These are phyloP conservation scores for Raphanus hybrid DNA, from an alignment of 441 rosid genomes.

Conservation along the genomic window DNA sequence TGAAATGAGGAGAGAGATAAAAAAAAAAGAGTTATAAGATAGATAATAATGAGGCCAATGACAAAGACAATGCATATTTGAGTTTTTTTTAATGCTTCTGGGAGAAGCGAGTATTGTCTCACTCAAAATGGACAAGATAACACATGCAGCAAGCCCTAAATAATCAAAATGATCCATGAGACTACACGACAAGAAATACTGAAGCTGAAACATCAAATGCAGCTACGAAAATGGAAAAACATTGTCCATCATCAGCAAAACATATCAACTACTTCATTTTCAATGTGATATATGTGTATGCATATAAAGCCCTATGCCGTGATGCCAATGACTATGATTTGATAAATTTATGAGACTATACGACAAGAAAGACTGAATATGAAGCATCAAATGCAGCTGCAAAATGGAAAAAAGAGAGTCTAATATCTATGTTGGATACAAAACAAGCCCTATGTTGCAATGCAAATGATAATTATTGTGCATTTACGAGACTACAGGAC, in stretches of 20 bases:
- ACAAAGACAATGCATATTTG: conserved; percentile 37
- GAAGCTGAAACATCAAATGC: conserved; percentile 6
- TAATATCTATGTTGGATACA: neutral
- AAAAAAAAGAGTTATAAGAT: neutral
- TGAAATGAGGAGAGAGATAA: neutral
- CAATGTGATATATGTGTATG: no score
- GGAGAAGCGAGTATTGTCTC: neutral
- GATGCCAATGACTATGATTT: neutral
- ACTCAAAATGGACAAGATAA: conserved; percentile 15
- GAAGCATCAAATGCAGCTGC: conserved; percentile 4
- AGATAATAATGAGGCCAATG: neutral
- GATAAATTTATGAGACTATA: conserved; percentile 4
- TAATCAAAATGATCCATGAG: conserved; percentile 16
- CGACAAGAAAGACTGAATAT: conserved; percentile 3
- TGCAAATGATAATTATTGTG: conserved; percentile 24
- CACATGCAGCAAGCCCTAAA: conserved; percentile 13
- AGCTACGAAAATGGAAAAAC: conserved; percentile 24
- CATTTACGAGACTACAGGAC: conserved; percentile 1
- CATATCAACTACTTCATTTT: no score
- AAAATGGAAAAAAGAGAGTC: neutral
- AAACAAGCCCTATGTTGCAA: neutral
- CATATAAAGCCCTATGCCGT: neutral
- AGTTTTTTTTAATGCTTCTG: conserved; percentile 26
- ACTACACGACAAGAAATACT: conserved; percentile 24
- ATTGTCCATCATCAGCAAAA: no score